Evolutionary conservation across 768 basidiomycete genomes (phyloP).

Genomic region (Sistotremastrum niveocremeum): DNA sequence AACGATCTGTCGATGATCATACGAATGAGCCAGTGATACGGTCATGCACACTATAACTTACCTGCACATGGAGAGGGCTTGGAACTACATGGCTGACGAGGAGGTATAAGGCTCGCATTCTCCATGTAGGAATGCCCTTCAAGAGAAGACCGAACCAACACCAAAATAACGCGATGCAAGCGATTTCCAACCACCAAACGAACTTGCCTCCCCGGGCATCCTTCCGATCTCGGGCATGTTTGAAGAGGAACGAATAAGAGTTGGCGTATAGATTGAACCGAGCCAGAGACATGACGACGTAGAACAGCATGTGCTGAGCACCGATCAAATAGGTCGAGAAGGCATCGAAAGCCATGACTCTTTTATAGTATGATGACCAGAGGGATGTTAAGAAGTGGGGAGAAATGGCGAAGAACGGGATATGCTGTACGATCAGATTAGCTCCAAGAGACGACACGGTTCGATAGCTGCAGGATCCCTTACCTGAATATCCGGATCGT

Average conservation of each 20-base stretch:
- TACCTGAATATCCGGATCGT: conserved; percentile 30
- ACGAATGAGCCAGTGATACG: not conserved
- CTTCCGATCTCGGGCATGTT: conserved; percentile 48
- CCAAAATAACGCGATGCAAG: conserved; percentile 76
- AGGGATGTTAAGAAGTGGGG: conserved; percentile 73
- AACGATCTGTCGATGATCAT: conserved; percentile 48
- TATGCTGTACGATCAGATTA: conserved; percentile 74
- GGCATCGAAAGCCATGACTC: conserved; percentile 66
- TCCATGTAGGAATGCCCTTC: conserved; percentile 57
- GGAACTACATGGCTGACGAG: conserved; percentile 76
- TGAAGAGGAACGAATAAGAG: conserved; percentile 65
- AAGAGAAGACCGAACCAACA: conserved; percentile 70
- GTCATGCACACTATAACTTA: conserved; percentile 18
- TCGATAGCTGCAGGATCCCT: too few species aligned
- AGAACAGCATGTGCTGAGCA: conserved; percentile 87
- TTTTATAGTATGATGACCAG: conserved; percentile 92
- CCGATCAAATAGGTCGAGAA: conserved; percentile 52
- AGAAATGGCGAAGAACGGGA: conserved; percentile 93
- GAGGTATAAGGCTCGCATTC: conserved; percentile 56
- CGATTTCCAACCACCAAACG: conserved; percentile 67
- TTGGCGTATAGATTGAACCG: conserved; percentile 91
- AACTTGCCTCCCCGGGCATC: conserved; percentile 58
- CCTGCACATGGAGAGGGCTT: conserved; percentile 92
- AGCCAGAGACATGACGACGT: conserved; percentile 77
- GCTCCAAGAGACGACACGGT: conserved; percentile 21